phyloP scores from a whole-genome alignment of 2,329 filamentous ascomycete genomes.

The Podosphaera xanthii region DNA sequence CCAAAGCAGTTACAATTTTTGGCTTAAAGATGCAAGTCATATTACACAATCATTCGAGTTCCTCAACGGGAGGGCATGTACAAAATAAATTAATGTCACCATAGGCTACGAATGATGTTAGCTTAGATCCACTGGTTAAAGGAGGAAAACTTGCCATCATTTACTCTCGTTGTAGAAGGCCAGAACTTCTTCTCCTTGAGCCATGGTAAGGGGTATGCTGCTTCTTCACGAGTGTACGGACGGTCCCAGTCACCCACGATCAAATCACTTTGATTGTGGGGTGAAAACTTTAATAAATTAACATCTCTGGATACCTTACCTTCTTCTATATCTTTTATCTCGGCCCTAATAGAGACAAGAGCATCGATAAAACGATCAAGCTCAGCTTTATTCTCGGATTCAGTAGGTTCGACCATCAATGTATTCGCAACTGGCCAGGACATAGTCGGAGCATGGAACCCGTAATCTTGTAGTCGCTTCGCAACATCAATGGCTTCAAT shows the following conservation, averaged over 20 bases:
- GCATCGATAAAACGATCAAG: conserved; percentile 85
- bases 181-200: conserved; percentile 95
- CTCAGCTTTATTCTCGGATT: conserved; percentile 79
- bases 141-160: conserved; percentile 44
- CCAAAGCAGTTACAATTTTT: not conserved
- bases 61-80: conserved; percentile 67
- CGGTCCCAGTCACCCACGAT: conserved; percentile 57
- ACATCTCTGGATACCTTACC: conserved; percentile 50
- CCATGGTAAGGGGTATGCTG: conserved; percentile 66
- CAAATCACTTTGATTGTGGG: conserved; percentile 67
- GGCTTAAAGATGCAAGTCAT: not conserved
- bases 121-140: not conserved
- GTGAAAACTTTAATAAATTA: conserved; percentile 76
- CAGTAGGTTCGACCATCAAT: conserved; percentile 93
- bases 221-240: conserved; percentile 58
- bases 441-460: conserved; percentile 95
- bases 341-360: conserved; percentile 61
- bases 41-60: not conserved
- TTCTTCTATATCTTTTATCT: conserved; percentile 67
- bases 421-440: conserved; percentile 88
- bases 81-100: conserved; percentile 88
- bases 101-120: conserved; percentile 33
- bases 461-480: conserved; percentile 90
- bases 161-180: conserved; percentile 66
- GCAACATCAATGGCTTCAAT: conserved; percentile 87